These are phyloP conservation scores for Amanita pallidorosea DNA, from an alignment of 768 basidiomycete species.

Conservation along the genomic window DNA sequence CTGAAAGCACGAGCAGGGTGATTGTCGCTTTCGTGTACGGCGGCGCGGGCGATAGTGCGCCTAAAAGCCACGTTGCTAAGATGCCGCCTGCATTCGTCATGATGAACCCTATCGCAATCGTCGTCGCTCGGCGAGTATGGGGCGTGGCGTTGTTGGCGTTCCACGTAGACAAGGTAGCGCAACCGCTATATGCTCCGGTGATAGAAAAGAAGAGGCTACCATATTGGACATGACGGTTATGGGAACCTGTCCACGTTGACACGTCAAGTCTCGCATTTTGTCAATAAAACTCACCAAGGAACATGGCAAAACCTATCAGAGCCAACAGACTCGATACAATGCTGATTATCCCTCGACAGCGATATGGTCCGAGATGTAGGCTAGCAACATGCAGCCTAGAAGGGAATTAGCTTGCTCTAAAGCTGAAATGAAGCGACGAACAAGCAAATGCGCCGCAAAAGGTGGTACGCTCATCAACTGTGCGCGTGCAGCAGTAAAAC, in stretches of 20 bases:
- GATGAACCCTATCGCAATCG: conserved; percentile 46
- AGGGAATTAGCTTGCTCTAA: background rate
- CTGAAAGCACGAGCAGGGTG: conserved; percentile 30
- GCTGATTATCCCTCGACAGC: conserved; percentile 34
- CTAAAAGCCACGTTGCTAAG: conserved; percentile 50
- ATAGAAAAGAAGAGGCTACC: conserved; percentile 46
- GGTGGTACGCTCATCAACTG: conserved; percentile 59
- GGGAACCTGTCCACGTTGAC: conserved; percentile 18
- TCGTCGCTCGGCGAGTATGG: conserved; percentile 41
- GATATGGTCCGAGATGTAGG: conserved; percentile 45
- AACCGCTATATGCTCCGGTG: conserved; percentile 39
- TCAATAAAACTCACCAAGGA: conserved; percentile 28
- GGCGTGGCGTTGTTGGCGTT: conserved; percentile 23
- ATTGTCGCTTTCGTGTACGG: conserved; percentile 17
- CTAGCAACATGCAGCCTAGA: conserved; percentile 23
- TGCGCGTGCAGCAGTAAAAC: conserved; percentile 39
- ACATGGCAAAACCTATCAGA: conserved; percentile 44
- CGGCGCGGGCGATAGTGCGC: conserved; percentile 36
- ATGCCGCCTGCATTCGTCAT: conserved; percentile 52
- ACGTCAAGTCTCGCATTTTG: background rate
- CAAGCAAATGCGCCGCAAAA: conserved; percentile 39
- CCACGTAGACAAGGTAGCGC: conserved; percentile 35
- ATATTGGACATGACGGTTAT: conserved; percentile 32
- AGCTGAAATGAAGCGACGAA: conserved; percentile 15
- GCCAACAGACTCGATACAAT: conserved; percentile 33